Evolutionary conservation across 768 basidiomycete species (phyloP).

Genomic region (Lentinula guzmanii): DNA sequence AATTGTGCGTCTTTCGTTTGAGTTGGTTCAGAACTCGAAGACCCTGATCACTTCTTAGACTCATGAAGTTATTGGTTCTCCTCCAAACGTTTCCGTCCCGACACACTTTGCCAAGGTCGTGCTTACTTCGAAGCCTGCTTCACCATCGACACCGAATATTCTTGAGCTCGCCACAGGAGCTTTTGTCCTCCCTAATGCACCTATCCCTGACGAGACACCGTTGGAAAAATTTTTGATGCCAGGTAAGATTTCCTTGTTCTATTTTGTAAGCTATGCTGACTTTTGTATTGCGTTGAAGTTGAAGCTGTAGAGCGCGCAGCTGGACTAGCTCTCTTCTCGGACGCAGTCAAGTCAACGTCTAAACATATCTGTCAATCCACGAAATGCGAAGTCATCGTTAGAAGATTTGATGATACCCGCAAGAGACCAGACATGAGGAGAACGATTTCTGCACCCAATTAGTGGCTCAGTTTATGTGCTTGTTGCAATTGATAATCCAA

Average conservation of each 20-base stretch:
- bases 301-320: constrained; percentile 90
- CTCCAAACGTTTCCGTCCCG: constrained; percentile 88
- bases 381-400: constrained; percentile 83
- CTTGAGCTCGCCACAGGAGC: constrained; percentile 84
- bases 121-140: constrained; percentile 67
- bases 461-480: constrained; percentile 9
- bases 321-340: constrained; percentile 83
- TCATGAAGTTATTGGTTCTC: constrained; percentile 92
- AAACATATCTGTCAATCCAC: constrained; percentile 87
- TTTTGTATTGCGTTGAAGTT: constrained; percentile 38
- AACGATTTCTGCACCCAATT: constrained; percentile 45
- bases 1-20: constrained; percentile 55
- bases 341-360: constrained; percentile 63
- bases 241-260: constrained; percentile 39
- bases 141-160: constrained; percentile 63
- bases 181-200: constrained; percentile 93
- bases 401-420: constrained; percentile 87
- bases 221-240: constrained; percentile 80
- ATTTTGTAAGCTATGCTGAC: background rate
- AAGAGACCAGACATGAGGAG: constrained; percentile 54
- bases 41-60: constrained; percentile 39
- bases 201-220: constrained; percentile 79
- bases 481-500: too few relatives aligned
- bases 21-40: background rate
- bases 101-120: constrained; percentile 99